Evolutionary conservation across 305 asterid genomes (phyloP), one percentile per base, ranked within the genome.

Genomic region (Fraxinus nigra): DNA sequence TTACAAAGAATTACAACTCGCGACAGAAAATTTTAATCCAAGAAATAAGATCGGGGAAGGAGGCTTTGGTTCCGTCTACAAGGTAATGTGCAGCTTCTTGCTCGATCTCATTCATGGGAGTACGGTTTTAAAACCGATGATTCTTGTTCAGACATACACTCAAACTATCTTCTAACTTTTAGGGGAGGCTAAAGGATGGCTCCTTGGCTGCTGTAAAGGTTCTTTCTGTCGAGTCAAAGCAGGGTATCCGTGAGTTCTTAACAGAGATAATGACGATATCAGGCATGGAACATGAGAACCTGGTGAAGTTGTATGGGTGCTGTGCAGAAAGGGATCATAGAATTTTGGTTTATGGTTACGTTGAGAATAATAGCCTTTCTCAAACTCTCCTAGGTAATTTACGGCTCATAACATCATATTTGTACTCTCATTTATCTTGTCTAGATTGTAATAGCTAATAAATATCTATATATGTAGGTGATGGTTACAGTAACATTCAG

Each of bases 51-150:
- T 93, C 13, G 98, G 99, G 26, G 80, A 85, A 88, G 98, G 99
- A 69, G 97, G 98, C 33, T 93, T 95, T 80, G 99, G 99, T 84
- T 90, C 91, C 3, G 97, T 95, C 34, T 95, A 87, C 91, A 93
- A 92, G 95, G 98, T 92, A 88, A 70, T 72, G n/a, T 38, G 37
- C 5, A 20, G 7, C 79, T 46, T 70, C 63, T 51, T 46, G 24
- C 5, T 77, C 61, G 40, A 74, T 56, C 84, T 37, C 35, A 35
- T 28, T 38, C 33, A 30, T 20, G 56, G 80, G 75, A 61, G 26
- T 74, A 9, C 26, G 22, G 63, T 69, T 82, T 37, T 33, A 54
- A 59, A 74, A 13, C 24, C 2, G 24, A 3, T 38, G 43, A 4
- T 78, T 72, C 10, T 10, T 82, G 48, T 83, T 69, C 35, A 48